Evolutionary conservation across 2,329 filamentous ascomycete species (phyloP), one percentile per base, ranked within the genome.

Genomic region (Pseudogymnoascus sp.): DNA sequence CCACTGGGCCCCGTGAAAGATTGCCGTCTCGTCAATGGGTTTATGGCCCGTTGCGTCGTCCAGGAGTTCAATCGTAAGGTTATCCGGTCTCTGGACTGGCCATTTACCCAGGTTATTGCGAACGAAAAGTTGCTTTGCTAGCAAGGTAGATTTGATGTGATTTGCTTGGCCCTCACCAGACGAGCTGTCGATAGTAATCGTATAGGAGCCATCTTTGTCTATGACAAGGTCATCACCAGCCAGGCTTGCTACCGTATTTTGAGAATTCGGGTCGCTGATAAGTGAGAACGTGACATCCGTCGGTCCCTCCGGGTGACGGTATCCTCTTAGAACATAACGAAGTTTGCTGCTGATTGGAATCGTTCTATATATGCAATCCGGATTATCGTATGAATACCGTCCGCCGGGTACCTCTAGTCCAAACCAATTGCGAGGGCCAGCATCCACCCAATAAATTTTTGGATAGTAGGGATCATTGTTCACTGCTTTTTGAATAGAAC

Each of bases 281-380:
- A 50, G 44, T 15, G 44, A 50, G 44, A 50, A 50, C 44, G 44
- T 50, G 26, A 50, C 44, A 31, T 50, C 44, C n/a, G 24, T 50
- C 8, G 26, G 44, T 15, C 44, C 44, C 13, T 50, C 13, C 3
- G 26, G 24, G 44, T 50, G 26, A 50, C 44, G 26, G 15, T 50
- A 31, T 15, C 44, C 44, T 10, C 13, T 29, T 50, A 50, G 13
- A 10, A 50, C 44, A 50, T 50, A 50, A 11, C 44, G 26, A 15
- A 50, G 44, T 15, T 50, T 50, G 44, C 26, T 50, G 44, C 44
- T 50, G 24, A 50, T 50, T 50, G 24, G 44, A 15, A 50, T 31
- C 26, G 44, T 50, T 50, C 44, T 50, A 50, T 50, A 50, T 50
- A 50, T 50, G 26, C 44, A 50, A 31, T 50, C 44, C 26, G 26